Conservation (phyloP, 2,329 filamentous ascomycete species). For the Sclerotinia subarctica region DNA sequence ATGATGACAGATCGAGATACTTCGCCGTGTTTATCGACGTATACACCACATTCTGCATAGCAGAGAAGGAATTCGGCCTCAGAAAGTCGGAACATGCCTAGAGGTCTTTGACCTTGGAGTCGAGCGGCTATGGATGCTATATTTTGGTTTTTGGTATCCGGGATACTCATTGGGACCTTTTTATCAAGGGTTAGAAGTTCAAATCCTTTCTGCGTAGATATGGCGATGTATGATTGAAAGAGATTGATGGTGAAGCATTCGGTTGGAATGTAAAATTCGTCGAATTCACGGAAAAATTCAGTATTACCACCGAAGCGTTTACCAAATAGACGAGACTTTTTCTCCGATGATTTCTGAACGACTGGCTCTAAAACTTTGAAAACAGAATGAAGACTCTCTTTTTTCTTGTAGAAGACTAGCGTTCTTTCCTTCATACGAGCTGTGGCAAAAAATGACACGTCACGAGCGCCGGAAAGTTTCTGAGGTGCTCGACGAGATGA, state of each 20-base stretch:
- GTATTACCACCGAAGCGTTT: slow-evolving; percentile 65
- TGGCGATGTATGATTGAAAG: slow-evolving; percentile 90
- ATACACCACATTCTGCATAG: slow-evolving; percentile 95
- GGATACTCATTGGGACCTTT: slow-evolving; percentile 91
- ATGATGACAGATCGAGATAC: slow-evolving; percentile 92
- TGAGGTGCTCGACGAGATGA: slow-evolving; percentile 83
- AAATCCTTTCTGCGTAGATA: slow-evolving; percentile 86
- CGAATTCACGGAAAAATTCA: slow-evolving; percentile 96
- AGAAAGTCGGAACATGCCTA: slow-evolving; percentile 95
- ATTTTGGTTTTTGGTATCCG: slow-evolving; percentile 76
- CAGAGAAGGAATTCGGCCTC: slow-evolving; percentile 89
- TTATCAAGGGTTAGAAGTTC: slow-evolving; percentile 97
- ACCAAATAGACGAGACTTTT: slow-evolving; percentile 66
- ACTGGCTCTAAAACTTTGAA: slow-evolving; percentile 98
- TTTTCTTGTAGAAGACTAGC: slow-evolving; percentile 95
- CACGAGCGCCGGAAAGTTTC: slow-evolving; percentile 78
- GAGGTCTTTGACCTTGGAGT: slow-evolving; percentile 75
- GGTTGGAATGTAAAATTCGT: slow-evolving; percentile 96
- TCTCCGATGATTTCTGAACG: slow-evolving; percentile 86
- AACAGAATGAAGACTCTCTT: slow-evolving; percentile 84
- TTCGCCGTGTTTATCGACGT: slow-evolving; percentile 97
- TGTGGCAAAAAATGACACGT: slow-evolving; percentile 94
- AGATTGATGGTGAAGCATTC: slow-evolving; percentile 95
- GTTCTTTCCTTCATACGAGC: slow-evolving; percentile 96
- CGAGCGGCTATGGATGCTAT: slow-evolving; percentile 84